These are phyloP conservation scores for Porphyrellus cyaneotinctus DNA, from an alignment of 768 basidiomycete genomes.

Conservation along the genomic window DNA sequence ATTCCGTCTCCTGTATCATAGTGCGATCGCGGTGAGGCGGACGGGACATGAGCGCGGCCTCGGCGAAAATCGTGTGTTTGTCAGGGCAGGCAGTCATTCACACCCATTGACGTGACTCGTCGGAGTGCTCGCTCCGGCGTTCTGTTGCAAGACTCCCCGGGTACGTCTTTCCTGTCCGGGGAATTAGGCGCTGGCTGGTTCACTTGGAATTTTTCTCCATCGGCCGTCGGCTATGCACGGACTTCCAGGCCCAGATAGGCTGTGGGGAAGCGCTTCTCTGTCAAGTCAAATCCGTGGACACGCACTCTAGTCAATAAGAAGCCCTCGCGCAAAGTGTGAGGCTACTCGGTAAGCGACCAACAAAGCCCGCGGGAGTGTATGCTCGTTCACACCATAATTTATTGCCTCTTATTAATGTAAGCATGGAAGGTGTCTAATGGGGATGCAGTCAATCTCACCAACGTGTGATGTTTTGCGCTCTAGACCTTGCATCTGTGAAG, in stretches of 20 bases:
- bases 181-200: conserved; percentile 14
- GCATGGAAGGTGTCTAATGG: background rate
- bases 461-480: background rate
- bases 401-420: conserved; percentile 4
- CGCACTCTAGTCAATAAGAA: conserved; percentile 7
- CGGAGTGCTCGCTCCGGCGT: conserved; percentile 16
- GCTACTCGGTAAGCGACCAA: conserved; percentile 11
- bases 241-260: conserved; percentile 15
- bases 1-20: conserved; percentile 14
- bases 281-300: conserved; percentile 16
- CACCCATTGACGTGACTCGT: conserved; percentile 5
- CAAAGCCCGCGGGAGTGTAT: conserved; percentile 16
- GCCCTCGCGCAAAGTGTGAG: conserved; percentile 19
- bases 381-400: conserved; percentile 3
- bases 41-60: background rate
- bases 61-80: background rate
- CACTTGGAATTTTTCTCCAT: background rate
- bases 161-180: conserved; percentile 16
- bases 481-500: background rate
- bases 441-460: background rate
- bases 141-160: background rate
- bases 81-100: background rate
- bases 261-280: conserved; percentile 2
- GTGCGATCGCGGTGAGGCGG: conserved; percentile 13
- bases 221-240: conserved; percentile 10